These are phyloP conservation scores for Yamadazyma epiphylla DNA, from an alignment of 1,139 yeast species.

Conservation along the genomic window DNA sequence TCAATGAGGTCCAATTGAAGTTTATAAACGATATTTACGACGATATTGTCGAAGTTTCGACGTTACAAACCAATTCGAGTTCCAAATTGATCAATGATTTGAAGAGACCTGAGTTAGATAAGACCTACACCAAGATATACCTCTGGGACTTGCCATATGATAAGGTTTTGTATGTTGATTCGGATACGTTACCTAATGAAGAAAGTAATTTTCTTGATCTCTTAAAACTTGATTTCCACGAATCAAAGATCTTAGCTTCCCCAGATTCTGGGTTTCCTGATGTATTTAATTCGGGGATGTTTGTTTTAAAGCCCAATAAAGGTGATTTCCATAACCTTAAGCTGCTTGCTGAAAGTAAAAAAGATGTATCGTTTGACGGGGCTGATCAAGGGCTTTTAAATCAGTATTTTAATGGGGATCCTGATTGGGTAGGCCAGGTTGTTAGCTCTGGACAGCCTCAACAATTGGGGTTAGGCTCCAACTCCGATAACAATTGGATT, in stretches of 20 bases:
- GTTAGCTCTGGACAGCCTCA: slow-evolving; percentile 6
- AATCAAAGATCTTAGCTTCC: slow-evolving; percentile 58
- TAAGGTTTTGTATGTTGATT: slow-evolving; percentile 71
- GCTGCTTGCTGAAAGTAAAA: slow-evolving; percentile 25
- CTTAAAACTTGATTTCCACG: slow-evolving; percentile 27
- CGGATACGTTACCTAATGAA: slow-evolving; percentile 65
- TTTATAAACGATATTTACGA: slow-evolving; percentile 26
- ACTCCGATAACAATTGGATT: slow-evolving; percentile 50
- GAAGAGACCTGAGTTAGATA: slow-evolving; percentile 70
- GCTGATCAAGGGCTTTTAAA: slow-evolving; percentile 94
- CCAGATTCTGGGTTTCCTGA: slow-evolving; percentile 98
- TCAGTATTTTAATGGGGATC: slow-evolving; percentile 60
- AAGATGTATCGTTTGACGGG: slow-evolving; percentile 71
- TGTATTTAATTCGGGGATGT: slow-evolving; percentile 85
- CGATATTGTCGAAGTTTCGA: slow-evolving; percentile 27
- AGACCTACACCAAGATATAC: slow-evolving; percentile 69
- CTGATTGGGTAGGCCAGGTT: slow-evolving; percentile 37
- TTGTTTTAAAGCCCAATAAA: slow-evolving; percentile 59
- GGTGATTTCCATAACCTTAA: slow-evolving; percentile 43
- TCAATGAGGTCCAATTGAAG: slow-evolving; percentile 24
- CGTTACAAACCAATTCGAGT: slow-evolving; percentile 18
- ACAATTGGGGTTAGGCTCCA: too few relatives aligned
- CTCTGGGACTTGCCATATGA: slow-evolving; percentile 64
- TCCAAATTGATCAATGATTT: slow-evolving; percentile 33
- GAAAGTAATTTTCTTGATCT: slow-evolving; percentile 30